Evolutionary conservation across 2,329 filamentous ascomycete species (phyloP).

Genomic region (Claviceps cyperi): DNA sequence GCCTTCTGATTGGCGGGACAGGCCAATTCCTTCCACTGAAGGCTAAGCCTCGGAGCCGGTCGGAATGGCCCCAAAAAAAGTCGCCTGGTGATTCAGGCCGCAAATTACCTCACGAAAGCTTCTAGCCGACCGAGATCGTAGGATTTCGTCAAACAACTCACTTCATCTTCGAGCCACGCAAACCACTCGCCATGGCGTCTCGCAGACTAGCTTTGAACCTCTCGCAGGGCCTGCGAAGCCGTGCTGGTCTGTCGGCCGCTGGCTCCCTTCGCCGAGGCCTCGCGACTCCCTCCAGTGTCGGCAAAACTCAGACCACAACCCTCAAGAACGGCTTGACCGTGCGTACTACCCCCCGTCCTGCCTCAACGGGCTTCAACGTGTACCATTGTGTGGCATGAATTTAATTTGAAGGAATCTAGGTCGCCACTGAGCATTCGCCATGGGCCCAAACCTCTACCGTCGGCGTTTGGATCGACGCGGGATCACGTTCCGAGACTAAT

Average conservation of each 20-base stretch:
- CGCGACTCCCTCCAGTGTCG: conserved; percentile 66
- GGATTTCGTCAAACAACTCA: conserved; percentile 45
- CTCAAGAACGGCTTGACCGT: conserved; percentile 96
- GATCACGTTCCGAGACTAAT: conserved; percentile 92
- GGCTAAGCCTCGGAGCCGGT: conserved; percentile 24
- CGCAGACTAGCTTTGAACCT: conserved; percentile 94
- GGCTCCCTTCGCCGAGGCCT: conserved; percentile 71
- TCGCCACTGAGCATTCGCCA: conserved; percentile 94
- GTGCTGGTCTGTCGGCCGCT: conserved; percentile 67
- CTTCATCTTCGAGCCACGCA: conserved; percentile 31
- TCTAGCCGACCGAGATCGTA: conserved; percentile 29
- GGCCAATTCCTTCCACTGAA: conserved; percentile 3
- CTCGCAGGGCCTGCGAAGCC: conserved; percentile 76
- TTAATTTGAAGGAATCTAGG: conserved; percentile 37
- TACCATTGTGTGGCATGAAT: conserved; percentile 9
- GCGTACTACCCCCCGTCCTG: conserved; percentile 19
- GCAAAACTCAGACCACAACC: conserved; percentile 90
- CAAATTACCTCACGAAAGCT: conserved; percentile 31
- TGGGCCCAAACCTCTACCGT: conserved; percentile 97
- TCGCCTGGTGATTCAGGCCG: conserved; percentile 23
- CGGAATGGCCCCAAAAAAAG: conserved; percentile 23
- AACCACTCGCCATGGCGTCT: conserved; percentile 67
- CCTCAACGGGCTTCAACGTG: conserved; percentile 24
- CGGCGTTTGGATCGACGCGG: conserved; percentile 98
- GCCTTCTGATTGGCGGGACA: conserved; percentile 19